Evolutionary conservation across 2,329 filamentous ascomycete genomes (phyloP).

Genomic region (Stemphylium lycopersici): DNA sequence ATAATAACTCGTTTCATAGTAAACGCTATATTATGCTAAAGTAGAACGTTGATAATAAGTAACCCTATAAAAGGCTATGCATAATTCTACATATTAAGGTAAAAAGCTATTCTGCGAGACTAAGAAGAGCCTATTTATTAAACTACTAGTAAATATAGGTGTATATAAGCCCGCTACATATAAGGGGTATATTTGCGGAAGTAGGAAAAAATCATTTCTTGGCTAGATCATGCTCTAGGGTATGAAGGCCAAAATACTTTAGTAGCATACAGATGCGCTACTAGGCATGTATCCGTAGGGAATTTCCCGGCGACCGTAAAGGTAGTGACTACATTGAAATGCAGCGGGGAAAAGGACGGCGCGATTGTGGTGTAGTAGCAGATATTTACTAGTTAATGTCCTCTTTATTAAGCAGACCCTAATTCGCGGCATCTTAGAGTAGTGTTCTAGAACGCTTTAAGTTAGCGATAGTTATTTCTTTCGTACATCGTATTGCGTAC

Average conservation of each 20-base stretch:
- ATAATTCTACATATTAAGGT: background rate
- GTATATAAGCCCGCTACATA: background rate
- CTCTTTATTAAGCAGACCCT: conserved; percentile 4
- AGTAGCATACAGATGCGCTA: background rate
- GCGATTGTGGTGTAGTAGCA: background rate
- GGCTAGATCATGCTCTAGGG: background rate
- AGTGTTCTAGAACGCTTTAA: background rate
- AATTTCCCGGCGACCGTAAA: background rate
- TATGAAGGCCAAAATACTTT: background rate
- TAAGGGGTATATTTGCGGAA: background rate
- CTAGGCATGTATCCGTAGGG: background rate
- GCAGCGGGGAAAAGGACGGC: background rate
- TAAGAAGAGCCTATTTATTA: background rate
- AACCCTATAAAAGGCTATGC: background rate
- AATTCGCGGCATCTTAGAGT: background rate
- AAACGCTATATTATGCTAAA: background rate
- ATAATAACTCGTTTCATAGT: background rate
- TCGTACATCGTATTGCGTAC: background rate
- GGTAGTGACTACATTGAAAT: background rate
- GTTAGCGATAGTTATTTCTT: background rate
- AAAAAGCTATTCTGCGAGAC: background rate
- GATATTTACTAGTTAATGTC: background rate
- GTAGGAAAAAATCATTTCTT: background rate
- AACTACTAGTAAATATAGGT: background rate
- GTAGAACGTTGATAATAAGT: background rate